Base-by-base conservation (phyloP, 106 monocot genomes). In the Alisma plantagoaquatica region DNA sequence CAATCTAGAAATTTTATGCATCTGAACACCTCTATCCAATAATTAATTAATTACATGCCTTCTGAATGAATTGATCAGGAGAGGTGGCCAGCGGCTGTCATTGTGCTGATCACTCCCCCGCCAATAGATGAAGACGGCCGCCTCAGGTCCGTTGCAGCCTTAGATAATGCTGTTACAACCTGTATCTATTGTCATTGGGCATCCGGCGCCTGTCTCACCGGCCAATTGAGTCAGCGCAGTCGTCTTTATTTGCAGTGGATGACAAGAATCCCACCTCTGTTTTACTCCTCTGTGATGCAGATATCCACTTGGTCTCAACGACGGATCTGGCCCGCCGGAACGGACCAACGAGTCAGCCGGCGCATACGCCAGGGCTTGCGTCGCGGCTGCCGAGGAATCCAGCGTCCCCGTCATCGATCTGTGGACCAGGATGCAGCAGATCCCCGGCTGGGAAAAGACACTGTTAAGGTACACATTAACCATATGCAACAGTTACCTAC, bases 81-180 rank as follows among this genome's bases (percentile, higher is more conserved):
- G 19, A 29, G 46, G 3, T 90, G 90, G 84, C 71, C 79, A 11
- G 56, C 43, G 1, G 58, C 80, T 30, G 12, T 59, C 19, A 51
- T 90, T 15, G 45, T 90, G 29, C 74, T 90, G 26, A 90, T 90
- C 59, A 79, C 90, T 4, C 90, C 90, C 24, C 90, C 90, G 23
- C 90, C 90, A 7, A 77, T 90, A 18, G 83, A 90, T 28, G 90
- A 90, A 63, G 77, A 80, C 26, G 90, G 71, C n/a, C 66, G 90
- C 11, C 47, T 84, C 27, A 63, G 53, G 89, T 89, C 70, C 66
- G n/a, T n/a, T n/a, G n/a, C n/a, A n/a, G n/a, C n/a, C n/a, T n/a
- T n/a, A n/a, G n/a, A n/a, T n/a, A n/a, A n/a, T n/a, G n/a, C n/a
- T n/a, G n/a, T n/a, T n/a, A n/a, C n/a, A n/a, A n/a, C n/a, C n/a